phyloP scores from a whole-genome alignment of 73 alveolate species.

The Paramecium primaurelia region DNA sequence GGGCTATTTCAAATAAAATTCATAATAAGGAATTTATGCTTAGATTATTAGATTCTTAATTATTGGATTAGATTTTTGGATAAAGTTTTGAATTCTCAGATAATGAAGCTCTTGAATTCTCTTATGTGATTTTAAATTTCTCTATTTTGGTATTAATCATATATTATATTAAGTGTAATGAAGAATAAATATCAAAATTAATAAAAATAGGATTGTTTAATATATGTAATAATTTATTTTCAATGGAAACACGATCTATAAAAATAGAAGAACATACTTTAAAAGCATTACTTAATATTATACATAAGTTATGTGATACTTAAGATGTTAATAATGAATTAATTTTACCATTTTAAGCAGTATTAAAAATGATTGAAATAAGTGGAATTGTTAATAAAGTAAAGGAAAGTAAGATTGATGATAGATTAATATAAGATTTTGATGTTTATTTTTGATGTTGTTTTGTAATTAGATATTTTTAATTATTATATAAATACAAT shows the following conservation, averaged over 20 bases:
- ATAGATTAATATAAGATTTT: not conserved
- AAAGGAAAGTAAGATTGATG: not conserved
- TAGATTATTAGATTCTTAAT: not conserved
- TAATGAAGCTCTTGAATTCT: not conserved
- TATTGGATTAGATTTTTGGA: not conserved
- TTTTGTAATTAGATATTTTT: not conserved
- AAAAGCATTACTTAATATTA: not conserved
- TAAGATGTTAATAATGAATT: not conserved
- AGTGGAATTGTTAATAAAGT: not conserved
- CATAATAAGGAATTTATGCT: not conserved
- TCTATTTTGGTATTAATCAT: not conserved
- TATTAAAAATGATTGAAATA: not conserved
- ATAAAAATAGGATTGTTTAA: not conserved
- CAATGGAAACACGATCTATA: not conserved
- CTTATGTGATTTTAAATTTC: not conserved
- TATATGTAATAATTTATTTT: not conserved
- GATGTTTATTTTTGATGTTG: not conserved
- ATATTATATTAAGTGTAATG: not conserved
- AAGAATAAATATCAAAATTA: not conserved
- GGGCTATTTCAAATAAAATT: slow-evolving; percentile 4
- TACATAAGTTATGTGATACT: not conserved
- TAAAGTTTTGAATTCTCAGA: not conserved
- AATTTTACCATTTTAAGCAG: not conserved
- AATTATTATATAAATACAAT: not conserved
- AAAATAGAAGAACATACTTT: not conserved